Base-by-base conservation (phyloP, 2,329 filamentous ascomycete species). In the Penicillium sp. region DNA sequence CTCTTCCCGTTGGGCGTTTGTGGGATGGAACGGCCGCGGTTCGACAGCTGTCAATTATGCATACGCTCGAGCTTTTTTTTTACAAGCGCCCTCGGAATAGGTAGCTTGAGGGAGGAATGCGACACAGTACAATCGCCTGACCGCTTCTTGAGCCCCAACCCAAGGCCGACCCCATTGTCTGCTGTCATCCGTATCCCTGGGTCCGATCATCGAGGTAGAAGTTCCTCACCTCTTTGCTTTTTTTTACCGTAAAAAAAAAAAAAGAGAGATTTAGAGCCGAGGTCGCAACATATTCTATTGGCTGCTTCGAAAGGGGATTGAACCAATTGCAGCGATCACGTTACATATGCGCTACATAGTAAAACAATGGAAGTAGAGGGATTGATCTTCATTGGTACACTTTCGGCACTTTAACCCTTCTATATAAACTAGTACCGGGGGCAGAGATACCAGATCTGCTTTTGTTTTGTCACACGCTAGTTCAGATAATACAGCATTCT, bases 351-450 rank as follows among this genome's bases (percentile, higher is more conserved):
- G 10, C 14, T 47, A 30, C 9, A 40, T 40, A 31, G 40, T 33
- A 48, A 38, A 37, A 48, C 26, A n/a, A 43, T 42, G 58, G 56
- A 59, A 56, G 46, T 40, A 30, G n/a, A 55, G 11, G 57, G 57
- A 60, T 47, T 38, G 14, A 42, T 49, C 16, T 36, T 49, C n/a
- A 60, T 60, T 61, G 57, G 59, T 55, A 46, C 48, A 45, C 5
- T 8, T 45, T 53, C n/a, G 4, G 11, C 31, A 35, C 31, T 35
- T 35, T 35, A 12, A 35, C 31, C 31, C 22, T 52, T 44, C 10
- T 37, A 7, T 45, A 16, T 19, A 49, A 42, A 30, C 14, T 35
- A 19, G 16, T 22, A 4, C 42, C 22, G 25, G 14, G 14, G 16
- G 50, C 19, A 31, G 28, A 26, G 28, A 28, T 30, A n/a, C 30